Evolutionary conservation across 768 basidiomycete genomes (phyloP).

Genomic region (Trametes villosa): DNA sequence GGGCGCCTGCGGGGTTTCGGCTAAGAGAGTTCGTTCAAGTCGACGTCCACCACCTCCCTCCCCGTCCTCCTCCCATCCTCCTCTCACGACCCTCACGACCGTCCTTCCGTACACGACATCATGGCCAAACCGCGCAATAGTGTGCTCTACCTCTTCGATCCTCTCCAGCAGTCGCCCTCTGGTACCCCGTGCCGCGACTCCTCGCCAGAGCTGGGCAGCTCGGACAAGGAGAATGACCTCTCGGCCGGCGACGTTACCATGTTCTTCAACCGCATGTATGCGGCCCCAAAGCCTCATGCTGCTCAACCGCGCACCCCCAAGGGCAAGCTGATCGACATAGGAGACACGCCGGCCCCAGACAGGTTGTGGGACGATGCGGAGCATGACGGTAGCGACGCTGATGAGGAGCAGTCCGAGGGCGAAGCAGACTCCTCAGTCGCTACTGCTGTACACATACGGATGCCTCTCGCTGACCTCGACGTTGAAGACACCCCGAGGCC

Average conservation of each 20-base stretch:
- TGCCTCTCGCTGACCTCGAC: slow-evolving; percentile 30
- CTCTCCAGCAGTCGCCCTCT: slow-evolving; percentile 28
- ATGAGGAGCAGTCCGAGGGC: slow-evolving; percentile 17
- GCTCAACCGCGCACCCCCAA: slow-evolving; percentile 26
- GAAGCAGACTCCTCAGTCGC: slow-evolving; percentile 4
- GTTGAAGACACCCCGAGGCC: slow-evolving; percentile 23
- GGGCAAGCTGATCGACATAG: slow-evolving; percentile 39
- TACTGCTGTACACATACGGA: not conserved
- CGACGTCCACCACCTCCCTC: slow-evolving; percentile 5
- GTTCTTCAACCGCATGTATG: slow-evolving; percentile 38
- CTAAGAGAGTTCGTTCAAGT: slow-evolving; percentile 11
- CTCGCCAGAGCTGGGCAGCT: slow-evolving; percentile 34
- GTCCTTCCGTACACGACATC: not conserved
- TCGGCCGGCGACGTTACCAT: slow-evolving; percentile 32
- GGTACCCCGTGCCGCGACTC: slow-evolving; percentile 36
- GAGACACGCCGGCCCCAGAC: slow-evolving; percentile 24
- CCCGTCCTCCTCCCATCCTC: not conserved
- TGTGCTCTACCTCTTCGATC: slow-evolving; percentile 39
- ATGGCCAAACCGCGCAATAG: slow-evolving; percentile 36
- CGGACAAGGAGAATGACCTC: slow-evolving; percentile 41
- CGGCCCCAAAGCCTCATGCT: slow-evolving; percentile 12
- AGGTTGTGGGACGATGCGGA: slow-evolving; percentile 6
- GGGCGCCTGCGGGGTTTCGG: slow-evolving; percentile 14
- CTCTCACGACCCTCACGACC: slow-evolving; percentile 21
- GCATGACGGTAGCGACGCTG: slow-evolving; percentile 20